Evolutionary conservation across 805 yeast species (phyloP).

Genomic region (Dipodascus albidus): DNA sequence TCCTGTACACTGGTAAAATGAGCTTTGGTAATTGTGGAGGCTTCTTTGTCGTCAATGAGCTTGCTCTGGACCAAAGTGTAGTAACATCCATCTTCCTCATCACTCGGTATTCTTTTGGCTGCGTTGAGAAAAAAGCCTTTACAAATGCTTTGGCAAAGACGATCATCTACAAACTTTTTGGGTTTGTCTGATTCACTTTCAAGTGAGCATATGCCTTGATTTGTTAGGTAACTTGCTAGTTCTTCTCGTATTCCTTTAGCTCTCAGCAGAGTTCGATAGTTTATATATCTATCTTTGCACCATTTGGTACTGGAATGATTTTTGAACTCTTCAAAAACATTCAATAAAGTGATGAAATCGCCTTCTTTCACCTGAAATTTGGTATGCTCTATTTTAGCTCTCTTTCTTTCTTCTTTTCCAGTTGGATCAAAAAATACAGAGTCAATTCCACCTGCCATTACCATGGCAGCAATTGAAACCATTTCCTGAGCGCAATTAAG

Average conservation of each 20-base stretch:
- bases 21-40: slow-evolving; percentile 8
- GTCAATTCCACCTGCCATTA: slow-evolving; percentile 53
- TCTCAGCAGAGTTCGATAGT: slow-evolving; percentile 45
- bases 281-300: slow-evolving; percentile 57
- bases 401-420: slow-evolving; percentile 43
- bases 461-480: slow-evolving; percentile 62
- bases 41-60: slow-evolving; percentile 6
- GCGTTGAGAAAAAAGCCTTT: slow-evolving; percentile 10
- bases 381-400: slow-evolving; percentile 44
- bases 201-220: not conserved
- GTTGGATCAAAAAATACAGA: slow-evolving; percentile 54
- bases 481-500: slow-evolving; percentile 58
- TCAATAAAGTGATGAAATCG: slow-evolving; percentile 69
- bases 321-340: slow-evolving; percentile 48
- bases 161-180: not conserved
- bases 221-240: slow-evolving; percentile 20
- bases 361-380: slow-evolving; percentile 62
- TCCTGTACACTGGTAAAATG: slow-evolving; percentile 1
- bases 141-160: slow-evolving; percentile 8
- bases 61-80: slow-evolving; percentile 4
- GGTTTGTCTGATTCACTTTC: not conserved
- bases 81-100: not conserved
- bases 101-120: slow-evolving; percentile 8
- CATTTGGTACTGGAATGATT: slow-evolving; percentile 46
- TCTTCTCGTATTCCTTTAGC: slow-evolving; percentile 61